These are phyloP conservation scores for Pythium phragmitis DNA, from an alignment of 352 stramenopile species.

Conservation along the genomic window DNA sequence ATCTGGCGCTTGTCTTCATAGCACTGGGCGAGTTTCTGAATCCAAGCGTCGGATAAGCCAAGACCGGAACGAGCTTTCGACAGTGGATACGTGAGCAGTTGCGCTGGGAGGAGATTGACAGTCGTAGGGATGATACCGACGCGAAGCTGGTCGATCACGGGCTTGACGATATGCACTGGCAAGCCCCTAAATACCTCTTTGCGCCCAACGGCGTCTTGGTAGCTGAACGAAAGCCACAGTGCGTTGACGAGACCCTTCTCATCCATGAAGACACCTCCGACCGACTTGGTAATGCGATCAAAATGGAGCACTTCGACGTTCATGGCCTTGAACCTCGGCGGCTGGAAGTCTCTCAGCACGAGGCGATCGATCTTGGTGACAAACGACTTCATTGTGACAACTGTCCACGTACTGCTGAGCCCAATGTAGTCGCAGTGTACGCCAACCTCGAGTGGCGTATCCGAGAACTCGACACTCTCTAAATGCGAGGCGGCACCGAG, in stretches of 20 bases:
- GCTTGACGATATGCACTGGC: conserved; percentile 59
- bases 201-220: conserved; percentile 68
- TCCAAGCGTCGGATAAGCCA: conserved; percentile 82
- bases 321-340: conserved; percentile 79
- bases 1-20: conserved; percentile 88
- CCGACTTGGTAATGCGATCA: conserved; percentile 85
- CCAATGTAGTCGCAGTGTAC: conserved; percentile 82
- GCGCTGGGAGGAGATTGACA: conserved; percentile 66
- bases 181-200: conserved; percentile 88
- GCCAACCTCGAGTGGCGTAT: conserved; percentile 67
- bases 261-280: conserved; percentile 86
- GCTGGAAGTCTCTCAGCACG: conserved; percentile 81
- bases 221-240: conserved; percentile 87
- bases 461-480: conserved; percentile 54
- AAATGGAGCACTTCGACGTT: conserved; percentile 89
- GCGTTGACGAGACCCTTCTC: conserved; percentile 66
- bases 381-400: conserved; percentile 85
- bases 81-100: conserved; percentile 82
- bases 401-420: conserved; percentile 84
- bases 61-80: conserved; percentile 86
- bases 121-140: conserved; percentile 38
- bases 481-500: conserved; percentile 67
- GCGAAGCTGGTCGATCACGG: conserved; percentile 61
- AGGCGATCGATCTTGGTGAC: conserved; percentile 84
- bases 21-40: conserved; percentile 72